A percentile compares a stretch with the other conserved stretches of the same genome.
Evolutionary conservation across 768 basidiomycete genomes (phyloP).

Genomic region (Zangia roseola): DNA sequence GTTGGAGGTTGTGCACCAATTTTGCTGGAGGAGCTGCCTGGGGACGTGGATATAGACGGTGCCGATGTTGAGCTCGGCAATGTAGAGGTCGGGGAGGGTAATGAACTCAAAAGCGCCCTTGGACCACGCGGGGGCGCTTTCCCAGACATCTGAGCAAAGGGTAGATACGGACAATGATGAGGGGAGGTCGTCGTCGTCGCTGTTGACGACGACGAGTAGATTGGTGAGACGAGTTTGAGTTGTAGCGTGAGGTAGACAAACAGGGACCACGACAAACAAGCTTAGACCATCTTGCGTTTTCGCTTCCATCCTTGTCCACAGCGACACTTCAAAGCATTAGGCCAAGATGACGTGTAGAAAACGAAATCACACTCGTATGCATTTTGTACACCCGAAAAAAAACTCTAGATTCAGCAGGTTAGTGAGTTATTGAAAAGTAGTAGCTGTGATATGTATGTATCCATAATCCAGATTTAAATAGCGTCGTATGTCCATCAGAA

Average conservation of each 20-base stretch:
- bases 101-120: conserved; percentile 57
- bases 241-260: conserved; percentile 18
- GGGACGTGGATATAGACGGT: conserved; percentile 35
- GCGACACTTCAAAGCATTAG: too few relatives aligned
- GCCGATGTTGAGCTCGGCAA: conserved; percentile 32
- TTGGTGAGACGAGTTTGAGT: conserved; percentile 2
- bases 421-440: too few relatives aligned
- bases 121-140: conserved; percentile 77
- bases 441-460: too few relatives aligned
- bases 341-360: too few relatives aligned
- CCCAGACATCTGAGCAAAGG: conserved; percentile 56
- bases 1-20: conserved; percentile 61
- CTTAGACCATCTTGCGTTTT: background rate
- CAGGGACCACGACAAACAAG: conserved; percentile 20
- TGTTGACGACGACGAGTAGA: conserved; percentile 25
- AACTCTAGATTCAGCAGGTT: too few relatives aligned
- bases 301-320: conserved; percentile 12
- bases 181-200: conserved; percentile 17
- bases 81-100: conserved; percentile 31
- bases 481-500: too few relatives aligned
- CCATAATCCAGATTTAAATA: too few relatives aligned
- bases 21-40: conserved; percentile 34
- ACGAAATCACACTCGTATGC: too few relatives aligned
- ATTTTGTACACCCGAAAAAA: too few relatives aligned
- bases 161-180: background rate